These are phyloP conservation scores for Didymosphaeria variabile DNA, from an alignment of 2,329 filamentous ascomycete genomes.

Conservation along the genomic window DNA sequence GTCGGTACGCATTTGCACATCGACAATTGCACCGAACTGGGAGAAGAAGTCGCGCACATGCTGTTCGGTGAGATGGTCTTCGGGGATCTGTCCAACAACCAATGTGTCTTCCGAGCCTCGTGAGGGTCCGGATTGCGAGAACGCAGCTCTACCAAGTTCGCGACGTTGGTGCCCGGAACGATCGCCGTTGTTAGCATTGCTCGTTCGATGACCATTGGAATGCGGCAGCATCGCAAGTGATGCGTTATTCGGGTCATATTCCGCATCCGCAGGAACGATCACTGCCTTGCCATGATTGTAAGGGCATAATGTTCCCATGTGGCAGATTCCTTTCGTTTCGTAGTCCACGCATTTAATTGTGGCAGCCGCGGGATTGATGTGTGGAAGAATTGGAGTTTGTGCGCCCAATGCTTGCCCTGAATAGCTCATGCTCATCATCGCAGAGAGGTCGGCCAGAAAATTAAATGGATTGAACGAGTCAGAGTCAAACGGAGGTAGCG, in stretches of 20 bases:
- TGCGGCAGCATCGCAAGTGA: conserved; percentile 4
- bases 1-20: conserved; percentile 72
- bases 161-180: neutral
- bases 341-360: conserved; percentile 5
- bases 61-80: conserved; percentile 72
- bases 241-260: conserved; percentile 11
- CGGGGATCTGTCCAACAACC: conserved; percentile 80
- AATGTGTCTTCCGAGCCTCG: conserved; percentile 72
- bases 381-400: neutral
- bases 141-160: conserved; percentile 56
- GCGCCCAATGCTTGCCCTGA: neutral
- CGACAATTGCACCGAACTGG: conserved; percentile 72
- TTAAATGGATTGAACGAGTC: neutral
- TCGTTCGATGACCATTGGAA: neutral
- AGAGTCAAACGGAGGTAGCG: conserved; percentile 1
- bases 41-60: conserved; percentile 74
- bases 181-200: conserved; percentile 19
- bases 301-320: conserved; percentile 7
- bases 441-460: conserved; percentile 2
- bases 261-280: conserved; percentile 3
- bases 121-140: conserved; percentile 71
- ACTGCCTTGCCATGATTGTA: neutral
- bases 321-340: conserved; percentile 11
- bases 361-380: neutral
- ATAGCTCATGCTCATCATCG: conserved; percentile 1